These are phyloP conservation scores for Symbiotaphrina buchneri DNA, from an alignment of 495 filamentous ascomycete species.

Conservation along the genomic window DNA sequence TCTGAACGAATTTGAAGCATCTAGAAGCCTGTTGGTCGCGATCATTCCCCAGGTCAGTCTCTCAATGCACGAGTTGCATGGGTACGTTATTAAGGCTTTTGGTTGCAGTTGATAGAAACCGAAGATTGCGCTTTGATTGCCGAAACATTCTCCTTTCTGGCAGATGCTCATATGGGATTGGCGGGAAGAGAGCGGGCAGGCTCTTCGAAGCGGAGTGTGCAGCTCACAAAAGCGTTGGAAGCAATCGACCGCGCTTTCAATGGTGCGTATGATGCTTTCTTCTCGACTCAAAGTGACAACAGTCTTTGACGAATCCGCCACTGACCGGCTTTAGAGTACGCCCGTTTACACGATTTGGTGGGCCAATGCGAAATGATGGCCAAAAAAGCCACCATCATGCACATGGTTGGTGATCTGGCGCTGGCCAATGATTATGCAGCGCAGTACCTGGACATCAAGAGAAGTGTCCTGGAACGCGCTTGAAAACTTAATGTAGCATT, in stretches of 20 bases:
- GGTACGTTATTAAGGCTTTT: background rate
- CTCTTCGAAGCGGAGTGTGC: slow-evolving; percentile 20
- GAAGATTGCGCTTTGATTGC: slow-evolving; percentile 42
- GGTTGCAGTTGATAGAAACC: slow-evolving; percentile 32
- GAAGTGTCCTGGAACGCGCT: no score
- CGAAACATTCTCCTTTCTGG: slow-evolving; percentile 49
- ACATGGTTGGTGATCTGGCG: slow-evolving; percentile 43
- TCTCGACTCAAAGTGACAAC: background rate
- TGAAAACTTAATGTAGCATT: background rate
- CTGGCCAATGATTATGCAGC: slow-evolving; percentile 56
- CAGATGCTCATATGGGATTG: slow-evolving; percentile 66
- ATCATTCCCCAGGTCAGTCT: slow-evolving; percentile 44
- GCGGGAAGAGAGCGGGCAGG: slow-evolving; percentile 26
- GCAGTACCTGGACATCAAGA: slow-evolving; percentile 39
- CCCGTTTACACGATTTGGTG: slow-evolving; percentile 46
- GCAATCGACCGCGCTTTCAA: slow-evolving; percentile 42
- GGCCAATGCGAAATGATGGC: slow-evolving; percentile 69
- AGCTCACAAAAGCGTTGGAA: slow-evolving; percentile 37
- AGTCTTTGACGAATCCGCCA: background rate
- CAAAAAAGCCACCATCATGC: slow-evolving; percentile 67
- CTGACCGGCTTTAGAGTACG: slow-evolving; percentile 28
- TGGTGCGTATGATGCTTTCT: slow-evolving; percentile 3
- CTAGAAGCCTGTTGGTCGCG: slow-evolving; percentile 39
- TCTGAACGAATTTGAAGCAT: slow-evolving; percentile 53
- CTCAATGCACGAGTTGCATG: background rate